Percentiles rank a stretch among this genome's conserved stretches.
These are phyloP conservation scores for Saturnispora dispora DNA, from an alignment of 805 yeast genomes.

Conservation along the genomic window DNA sequence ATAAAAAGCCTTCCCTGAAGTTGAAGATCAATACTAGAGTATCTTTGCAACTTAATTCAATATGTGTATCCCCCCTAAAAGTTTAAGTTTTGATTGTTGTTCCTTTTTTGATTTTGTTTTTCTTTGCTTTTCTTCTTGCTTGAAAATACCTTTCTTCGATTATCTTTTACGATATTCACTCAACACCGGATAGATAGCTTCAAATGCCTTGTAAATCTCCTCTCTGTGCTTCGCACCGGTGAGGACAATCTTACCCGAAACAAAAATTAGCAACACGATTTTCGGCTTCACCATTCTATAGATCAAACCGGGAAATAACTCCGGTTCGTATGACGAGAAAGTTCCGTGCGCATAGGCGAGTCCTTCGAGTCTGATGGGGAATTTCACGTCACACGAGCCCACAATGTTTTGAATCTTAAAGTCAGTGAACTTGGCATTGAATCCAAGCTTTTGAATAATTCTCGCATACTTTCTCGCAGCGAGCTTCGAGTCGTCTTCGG, in stretches of 20 bases:
- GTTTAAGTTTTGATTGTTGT: not conserved
- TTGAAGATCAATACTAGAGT: not conserved
- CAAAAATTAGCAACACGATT: constrained; percentile 90
- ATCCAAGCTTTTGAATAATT: constrained; percentile 94
- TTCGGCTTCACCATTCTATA: constrained; percentile 99
- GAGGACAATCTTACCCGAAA: constrained; percentile 92
- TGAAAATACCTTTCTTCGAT: not conserved
- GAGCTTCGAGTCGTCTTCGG: constrained; percentile 96
- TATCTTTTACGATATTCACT: constrained; percentile 82
- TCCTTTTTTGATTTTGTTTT: not conserved
- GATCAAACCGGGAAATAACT: constrained; percentile 93
- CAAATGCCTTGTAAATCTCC: constrained; percentile 96
- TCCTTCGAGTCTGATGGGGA: constrained; percentile 95
- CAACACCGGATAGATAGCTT: constrained; percentile 95
- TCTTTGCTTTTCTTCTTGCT: not conserved
- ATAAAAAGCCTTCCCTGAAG: not conserved
- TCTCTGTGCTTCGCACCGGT: constrained; percentile 99
- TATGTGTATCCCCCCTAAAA: not conserved
- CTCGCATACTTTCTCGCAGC: constrained; percentile 97
- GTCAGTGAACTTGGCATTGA: constrained; percentile 95
- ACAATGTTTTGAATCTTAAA: constrained; percentile 97
- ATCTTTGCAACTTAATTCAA: not conserved
- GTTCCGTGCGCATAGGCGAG: constrained; percentile 97
- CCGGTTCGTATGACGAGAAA: constrained; percentile 97
- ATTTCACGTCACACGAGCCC: constrained; percentile 97